These are phyloP conservation scores for Podospora comata DNA, from an alignment of 495 filamentous ascomycete genomes.

Conservation along the genomic window DNA sequence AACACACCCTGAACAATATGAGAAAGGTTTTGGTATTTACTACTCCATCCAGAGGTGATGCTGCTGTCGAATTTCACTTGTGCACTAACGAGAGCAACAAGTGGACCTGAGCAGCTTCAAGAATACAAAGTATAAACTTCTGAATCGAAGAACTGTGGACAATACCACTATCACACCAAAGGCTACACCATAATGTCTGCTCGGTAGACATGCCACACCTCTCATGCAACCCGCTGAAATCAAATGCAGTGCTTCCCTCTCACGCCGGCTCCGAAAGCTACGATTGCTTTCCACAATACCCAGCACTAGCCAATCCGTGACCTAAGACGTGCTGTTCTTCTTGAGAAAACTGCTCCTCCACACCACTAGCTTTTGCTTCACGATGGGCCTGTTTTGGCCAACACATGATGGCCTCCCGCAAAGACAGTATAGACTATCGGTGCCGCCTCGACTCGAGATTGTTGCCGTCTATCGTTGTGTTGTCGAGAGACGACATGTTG, in stretches of 20 bases:
- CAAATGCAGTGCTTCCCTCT: conserved; percentile 1
- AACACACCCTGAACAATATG: neutral
- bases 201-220: neutral
- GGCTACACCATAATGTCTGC: conserved; percentile 1
- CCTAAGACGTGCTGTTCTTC: neutral
- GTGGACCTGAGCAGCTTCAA: neutral
- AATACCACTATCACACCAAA: neutral
- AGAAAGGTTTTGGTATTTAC: neutral
- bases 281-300: conserved; percentile 3
- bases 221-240: neutral
- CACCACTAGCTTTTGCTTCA: neutral
- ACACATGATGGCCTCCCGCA: neutral
- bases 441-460: neutral
- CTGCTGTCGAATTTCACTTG: neutral
- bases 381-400: neutral
- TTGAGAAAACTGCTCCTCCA: neutral
- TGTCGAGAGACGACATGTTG: neutral
- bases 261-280: neutral
- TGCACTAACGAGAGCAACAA: neutral
- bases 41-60: neutral
- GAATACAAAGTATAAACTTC: neutral
- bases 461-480: neutral
- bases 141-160: neutral
- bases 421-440: neutral
- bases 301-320: neutral